A percentile compares a stretch with the other conserved stretches of the same genome.
Evolutionary conservation across 768 basidiomycete genomes (phyloP).

Genomic region (Suillus discolor): DNA sequence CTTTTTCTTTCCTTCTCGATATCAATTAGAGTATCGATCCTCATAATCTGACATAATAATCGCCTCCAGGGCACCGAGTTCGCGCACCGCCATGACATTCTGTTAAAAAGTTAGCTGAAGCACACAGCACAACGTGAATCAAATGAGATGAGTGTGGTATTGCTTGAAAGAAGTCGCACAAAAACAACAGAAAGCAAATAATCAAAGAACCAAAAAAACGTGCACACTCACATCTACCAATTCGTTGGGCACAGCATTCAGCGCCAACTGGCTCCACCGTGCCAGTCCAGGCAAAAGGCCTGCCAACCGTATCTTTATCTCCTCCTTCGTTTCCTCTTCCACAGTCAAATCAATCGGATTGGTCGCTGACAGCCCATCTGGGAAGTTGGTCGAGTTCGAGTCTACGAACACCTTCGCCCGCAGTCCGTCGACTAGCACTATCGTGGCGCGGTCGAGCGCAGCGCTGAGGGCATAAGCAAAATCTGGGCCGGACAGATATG

Average conservation of each 20-base stretch:
- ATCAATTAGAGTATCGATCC: slow-evolving; percentile 34
- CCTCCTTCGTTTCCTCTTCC: slow-evolving; percentile 27
- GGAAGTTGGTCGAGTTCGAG: slow-evolving; percentile 16
- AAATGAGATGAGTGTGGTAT: not conserved
- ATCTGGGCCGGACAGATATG: slow-evolving; percentile 64
- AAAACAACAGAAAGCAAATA: not conserved
- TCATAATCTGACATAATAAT: slow-evolving; percentile 74
- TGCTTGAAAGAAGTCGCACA: not conserved
- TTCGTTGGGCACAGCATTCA: slow-evolving; percentile 75
- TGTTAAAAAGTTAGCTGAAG: slow-evolving; percentile 27
- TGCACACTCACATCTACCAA: slow-evolving; percentile 71
- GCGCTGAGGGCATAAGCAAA: slow-evolving; percentile 71
- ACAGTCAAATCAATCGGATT: slow-evolving; percentile 22
- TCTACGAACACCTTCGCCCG: slow-evolving; percentile 63
- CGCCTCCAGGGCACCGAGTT: slow-evolving; percentile 70
- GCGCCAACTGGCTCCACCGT: slow-evolving; percentile 71
- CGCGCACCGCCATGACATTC: slow-evolving; percentile 63
- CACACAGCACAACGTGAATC: not conserved
- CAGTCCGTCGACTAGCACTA: slow-evolving; percentile 63
- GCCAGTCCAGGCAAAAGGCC: slow-evolving; percentile 80
- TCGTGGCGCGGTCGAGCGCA: slow-evolving; percentile 72
- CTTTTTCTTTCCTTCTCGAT: not conserved
- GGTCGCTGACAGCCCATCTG: slow-evolving; percentile 15
- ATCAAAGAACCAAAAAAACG: too few relatives aligned
- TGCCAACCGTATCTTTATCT: slow-evolving; percentile 67